Evolutionary conservation across 352 stramenopile species (phyloP).

Genomic region (Phytophthora tubulina): DNA sequence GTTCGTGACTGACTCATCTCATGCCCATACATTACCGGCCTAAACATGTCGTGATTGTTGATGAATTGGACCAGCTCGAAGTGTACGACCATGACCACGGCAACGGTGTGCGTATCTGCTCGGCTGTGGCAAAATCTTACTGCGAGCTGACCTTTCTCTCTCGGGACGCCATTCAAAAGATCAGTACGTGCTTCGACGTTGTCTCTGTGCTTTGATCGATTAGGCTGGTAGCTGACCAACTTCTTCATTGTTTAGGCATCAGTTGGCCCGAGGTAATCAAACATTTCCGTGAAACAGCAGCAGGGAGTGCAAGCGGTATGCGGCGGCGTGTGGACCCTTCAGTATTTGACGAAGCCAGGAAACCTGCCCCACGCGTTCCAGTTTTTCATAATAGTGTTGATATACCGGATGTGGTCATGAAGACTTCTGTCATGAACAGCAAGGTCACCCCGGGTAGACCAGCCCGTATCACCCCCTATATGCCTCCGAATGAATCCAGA

Average conservation of each 20-base stretch:
- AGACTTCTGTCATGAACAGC: constrained; percentile 38
- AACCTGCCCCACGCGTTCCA: constrained; percentile 8
- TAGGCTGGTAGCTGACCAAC: background rate
- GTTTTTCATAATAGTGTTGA: constrained; percentile 26
- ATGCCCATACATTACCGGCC: too few relatives aligned
- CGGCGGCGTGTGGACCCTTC: constrained; percentile 44
- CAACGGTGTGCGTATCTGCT: constrained; percentile 88
- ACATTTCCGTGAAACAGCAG: constrained; percentile 68
- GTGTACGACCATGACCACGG: constrained; percentile 83
- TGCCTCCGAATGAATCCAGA: constrained; percentile 18
- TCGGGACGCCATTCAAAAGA: constrained; percentile 73
- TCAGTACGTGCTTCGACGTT: constrained; percentile 55
- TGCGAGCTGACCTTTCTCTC: constrained; percentile 86
- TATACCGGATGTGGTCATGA: constrained; percentile 45
- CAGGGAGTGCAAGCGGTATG: constrained; percentile 55
- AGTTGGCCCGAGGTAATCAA: constrained; percentile 79
- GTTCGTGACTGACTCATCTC: constrained; percentile 28
- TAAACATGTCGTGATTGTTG: background rate
- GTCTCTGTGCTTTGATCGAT: background rate
- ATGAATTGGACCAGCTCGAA: constrained; percentile 56
- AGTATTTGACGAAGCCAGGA: constrained; percentile 11
- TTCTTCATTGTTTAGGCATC: constrained; percentile 42
- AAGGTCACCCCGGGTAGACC: constrained; percentile 26
- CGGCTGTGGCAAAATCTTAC: constrained; percentile 79
- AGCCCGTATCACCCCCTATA: constrained; percentile 29